phyloP scores from a whole-genome alignment of 306 rosid genomes.

The Delonix regia region DNA sequence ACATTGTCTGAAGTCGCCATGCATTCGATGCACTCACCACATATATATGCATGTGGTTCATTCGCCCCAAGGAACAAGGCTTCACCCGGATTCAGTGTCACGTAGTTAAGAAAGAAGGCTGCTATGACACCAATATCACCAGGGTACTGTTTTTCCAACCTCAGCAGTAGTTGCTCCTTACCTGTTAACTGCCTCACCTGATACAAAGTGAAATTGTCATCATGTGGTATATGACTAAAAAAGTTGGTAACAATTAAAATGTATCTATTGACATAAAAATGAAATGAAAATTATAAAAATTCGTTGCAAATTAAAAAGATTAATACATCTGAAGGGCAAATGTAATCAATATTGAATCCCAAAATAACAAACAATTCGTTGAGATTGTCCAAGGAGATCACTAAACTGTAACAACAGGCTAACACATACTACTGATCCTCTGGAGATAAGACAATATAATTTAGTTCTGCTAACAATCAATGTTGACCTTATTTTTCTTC shows the following conservation, averaged over 20 bases:
- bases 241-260: not conserved
- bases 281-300: not conserved
- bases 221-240: not conserved
- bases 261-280: not conserved
- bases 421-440: not conserved
- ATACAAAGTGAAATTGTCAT: not conserved
- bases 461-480: not conserved
- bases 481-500: not conserved
- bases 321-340: not conserved
- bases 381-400: not conserved
- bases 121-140: conserved; percentile 73
- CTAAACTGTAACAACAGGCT: not conserved
- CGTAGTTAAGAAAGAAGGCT: conserved; percentile 69
- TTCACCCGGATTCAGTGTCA: conserved; percentile 78
- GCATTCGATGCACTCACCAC: conserved; percentile 77
- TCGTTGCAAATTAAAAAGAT: not conserved
- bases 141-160: conserved; percentile 71
- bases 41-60: conserved; percentile 78
- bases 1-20: conserved; percentile 93
- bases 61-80: conserved; percentile 72
- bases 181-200: conserved; percentile 66
- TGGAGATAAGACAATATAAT: not conserved
- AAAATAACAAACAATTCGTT: not conserved
- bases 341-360: not conserved
- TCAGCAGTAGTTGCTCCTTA: conserved; percentile 65